Evolutionary conservation across 169 alveolate genomes (phyloP).

Genomic region (Cryptosporidium muris): DNA sequence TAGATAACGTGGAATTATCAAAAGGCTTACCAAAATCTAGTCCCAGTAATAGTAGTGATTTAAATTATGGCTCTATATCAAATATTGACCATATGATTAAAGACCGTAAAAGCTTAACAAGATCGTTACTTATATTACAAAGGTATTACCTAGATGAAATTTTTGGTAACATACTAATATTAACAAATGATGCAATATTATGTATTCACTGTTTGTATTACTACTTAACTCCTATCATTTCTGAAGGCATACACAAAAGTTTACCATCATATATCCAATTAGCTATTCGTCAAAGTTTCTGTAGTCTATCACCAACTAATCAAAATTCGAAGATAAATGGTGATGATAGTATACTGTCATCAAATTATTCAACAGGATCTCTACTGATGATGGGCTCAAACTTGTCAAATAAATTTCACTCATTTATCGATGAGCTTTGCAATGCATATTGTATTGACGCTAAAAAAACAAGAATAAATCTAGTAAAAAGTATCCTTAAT

Average conservation of each 20-base stretch:
- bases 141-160: conserved; percentile 7
- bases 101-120: conserved; percentile 27
- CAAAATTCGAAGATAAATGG: background rate
- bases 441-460: conserved; percentile 7
- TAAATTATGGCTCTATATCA: background rate
- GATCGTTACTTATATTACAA: conserved; percentile 19
- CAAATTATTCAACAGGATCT: background rate
- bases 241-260: conserved; percentile 40
- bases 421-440: conserved; percentile 26
- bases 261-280: conserved; percentile 8
- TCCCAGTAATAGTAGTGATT: background rate
- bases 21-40: conserved; percentile 42
- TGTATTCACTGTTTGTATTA: conserved; percentile 23
- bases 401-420: conserved; percentile 8
- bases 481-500: conserved; percentile 23
- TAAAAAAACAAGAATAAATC: conserved; percentile 14
- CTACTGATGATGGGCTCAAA: background rate
- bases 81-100: conserved; percentile 3
- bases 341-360: background rate
- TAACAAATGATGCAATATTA: conserved; percentile 33
- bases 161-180: conserved; percentile 8
- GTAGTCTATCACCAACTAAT: background rate
- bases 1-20: background rate
- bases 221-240: conserved; percentile 49
- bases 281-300: conserved; percentile 26